Evolutionary conservation across 805 yeast genomes (phyloP), one percentile per base, ranked within the genome.

Genomic region (Saturnispora halmiae): DNA sequence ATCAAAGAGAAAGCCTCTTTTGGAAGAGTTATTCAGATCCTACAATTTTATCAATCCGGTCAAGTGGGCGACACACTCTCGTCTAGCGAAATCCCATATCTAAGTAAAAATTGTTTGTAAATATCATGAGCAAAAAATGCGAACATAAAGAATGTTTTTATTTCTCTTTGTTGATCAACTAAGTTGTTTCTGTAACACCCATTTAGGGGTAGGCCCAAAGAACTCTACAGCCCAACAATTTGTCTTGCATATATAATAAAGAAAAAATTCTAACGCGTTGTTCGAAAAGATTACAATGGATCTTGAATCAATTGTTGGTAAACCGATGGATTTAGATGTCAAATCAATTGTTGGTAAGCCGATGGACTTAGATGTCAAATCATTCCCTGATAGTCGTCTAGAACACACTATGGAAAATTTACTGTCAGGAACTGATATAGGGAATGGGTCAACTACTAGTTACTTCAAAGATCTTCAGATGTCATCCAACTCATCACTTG

Each of bases 1-100:
- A 45, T 54, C 16, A 51, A 47, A 41, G 57, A 54, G 27, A 39
- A 22, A 11, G 35, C 40, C 2, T 34, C 50, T 15, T 58, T 49
- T 41, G 47, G 47, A 2, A 46, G 42, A 21, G 40, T 61, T 13
- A 28, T n/a, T 20, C 34, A 33, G 16, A 34, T 40, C 9, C 22
- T 34, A 13, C n/a, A 29, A 5, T 8, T 40, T n/a, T 40, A 34
- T 6, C 19, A 34, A 21, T 30, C 29, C 3, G 36, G 26, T 7
- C 6, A 14, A 7, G 14, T 16, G 9, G 42, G 37, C 2, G 28
- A 26, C 10, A 8, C 27, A 13, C 13, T 39, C 11, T 14, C 18
- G 10, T 4, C 4, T 11, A 21, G 16, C 26, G 42, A 39, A 20
- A 6, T 32, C 8, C 33, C 31, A 9, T 27, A 25, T 6, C 27